Evolutionary conservation across 2,329 filamentous ascomycete genomes (phyloP).

Genomic region (Claviceps sp.): DNA sequence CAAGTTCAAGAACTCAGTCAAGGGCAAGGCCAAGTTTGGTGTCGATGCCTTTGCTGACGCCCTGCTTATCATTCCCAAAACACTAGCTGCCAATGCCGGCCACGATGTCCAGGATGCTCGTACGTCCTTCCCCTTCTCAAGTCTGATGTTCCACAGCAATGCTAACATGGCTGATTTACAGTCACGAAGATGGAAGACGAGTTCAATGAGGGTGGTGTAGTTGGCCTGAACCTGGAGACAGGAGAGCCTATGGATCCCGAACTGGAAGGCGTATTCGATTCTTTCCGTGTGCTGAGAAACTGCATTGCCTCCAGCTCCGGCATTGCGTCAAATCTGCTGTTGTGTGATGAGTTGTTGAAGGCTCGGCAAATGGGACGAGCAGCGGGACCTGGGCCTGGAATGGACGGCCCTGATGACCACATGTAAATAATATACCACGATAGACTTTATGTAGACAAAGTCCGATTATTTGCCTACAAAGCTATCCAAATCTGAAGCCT

Average conservation of each 20-base stretch:
- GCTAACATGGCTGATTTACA: slow-evolving; percentile 19
- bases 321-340: slow-evolving; percentile 85
- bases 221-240: slow-evolving; percentile 74
- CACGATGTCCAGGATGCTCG: slow-evolving; percentile 92
- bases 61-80: slow-evolving; percentile 91
- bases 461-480: too few species aligned
- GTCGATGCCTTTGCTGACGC: slow-evolving; percentile 92
- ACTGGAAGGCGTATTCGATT: slow-evolving; percentile 86
- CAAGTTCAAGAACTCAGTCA: slow-evolving; percentile 75
- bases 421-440: slow-evolving; percentile 26
- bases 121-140: slow-evolving; percentile 34
- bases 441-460: slow-evolving; percentile 1
- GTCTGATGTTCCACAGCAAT: slow-evolving; percentile 5
- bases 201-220: slow-evolving; percentile 66
- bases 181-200: slow-evolving; percentile 83
- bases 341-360: slow-evolving; percentile 96
- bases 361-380: slow-evolving; percentile 80
- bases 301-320: slow-evolving; percentile 86
- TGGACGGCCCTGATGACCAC: slow-evolving; percentile 46
- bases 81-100: slow-evolving; percentile 85
- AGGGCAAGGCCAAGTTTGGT: slow-evolving; percentile 96
- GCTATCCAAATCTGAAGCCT: not conserved
- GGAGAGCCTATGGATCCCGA: slow-evolving; percentile 93
- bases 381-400: slow-evolving; percentile 48
- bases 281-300: slow-evolving; percentile 88